phyloP scores from a whole-genome alignment of 163 green algal species.

The Trebouxia gelatinosa region DNA sequence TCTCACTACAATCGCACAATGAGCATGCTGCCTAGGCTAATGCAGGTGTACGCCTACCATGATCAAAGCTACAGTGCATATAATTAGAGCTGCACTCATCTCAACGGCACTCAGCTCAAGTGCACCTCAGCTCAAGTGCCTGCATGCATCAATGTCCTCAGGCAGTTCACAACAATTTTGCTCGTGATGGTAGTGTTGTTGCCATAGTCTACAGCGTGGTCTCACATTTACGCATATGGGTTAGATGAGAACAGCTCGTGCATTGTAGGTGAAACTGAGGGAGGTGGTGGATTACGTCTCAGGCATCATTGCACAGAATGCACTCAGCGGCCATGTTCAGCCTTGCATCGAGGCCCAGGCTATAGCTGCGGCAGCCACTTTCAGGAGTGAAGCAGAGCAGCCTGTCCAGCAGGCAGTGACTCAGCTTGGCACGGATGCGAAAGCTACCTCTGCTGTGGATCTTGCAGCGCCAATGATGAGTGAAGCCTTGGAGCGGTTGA shows the following conservation, averaged over 20 bases:
- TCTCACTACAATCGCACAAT: no score
- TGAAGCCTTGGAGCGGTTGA: no score
- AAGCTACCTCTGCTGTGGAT: no score
- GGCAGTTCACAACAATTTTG: not conserved
- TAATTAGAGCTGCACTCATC: not conserved
- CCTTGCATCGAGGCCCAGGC: not conserved
- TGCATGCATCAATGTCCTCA: not conserved
- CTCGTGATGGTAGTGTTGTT: not conserved
- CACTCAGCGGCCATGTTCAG: not conserved
- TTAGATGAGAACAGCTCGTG: not conserved
- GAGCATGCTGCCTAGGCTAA: no score
- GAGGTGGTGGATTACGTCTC: conserved; percentile 54
- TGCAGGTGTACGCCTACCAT: not conserved
- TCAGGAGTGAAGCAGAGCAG: no score
- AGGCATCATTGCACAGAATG: conserved; percentile 36
- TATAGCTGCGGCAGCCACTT: not conserved
- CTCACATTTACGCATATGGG: not conserved
- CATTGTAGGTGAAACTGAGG: conserved; percentile 49
- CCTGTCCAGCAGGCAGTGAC: no score
- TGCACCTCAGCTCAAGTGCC: not conserved
- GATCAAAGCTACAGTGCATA: not conserved
- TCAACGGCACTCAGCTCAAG: not conserved
- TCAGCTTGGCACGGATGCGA: no score
- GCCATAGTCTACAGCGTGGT: not conserved
- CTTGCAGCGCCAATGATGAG: no score